A percentile compares a stretch with the other conserved stretches of the same genome.
phyloP scores from a whole-genome alignment of 495 filamentous ascomycete species.

The Geoglossum glabrum region DNA sequence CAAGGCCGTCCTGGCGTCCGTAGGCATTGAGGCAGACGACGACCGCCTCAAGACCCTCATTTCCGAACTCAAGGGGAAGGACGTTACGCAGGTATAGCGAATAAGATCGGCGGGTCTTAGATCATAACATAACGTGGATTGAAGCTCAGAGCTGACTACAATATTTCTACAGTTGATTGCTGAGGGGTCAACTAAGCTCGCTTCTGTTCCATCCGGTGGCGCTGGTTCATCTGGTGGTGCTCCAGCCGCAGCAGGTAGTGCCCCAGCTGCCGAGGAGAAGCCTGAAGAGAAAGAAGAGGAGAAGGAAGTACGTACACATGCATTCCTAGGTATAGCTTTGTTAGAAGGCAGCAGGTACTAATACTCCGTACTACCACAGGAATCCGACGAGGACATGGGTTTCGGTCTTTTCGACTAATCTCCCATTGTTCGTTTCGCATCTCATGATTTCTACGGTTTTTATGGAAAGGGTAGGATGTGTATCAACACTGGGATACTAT shows the following conservation, averaged over 20 bases:
- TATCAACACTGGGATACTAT: neutral
- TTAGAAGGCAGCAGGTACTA: conserved; percentile 11
- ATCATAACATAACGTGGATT: neutral
- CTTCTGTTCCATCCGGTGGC: conserved; percentile 90
- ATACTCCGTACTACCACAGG: conserved; percentile 23
- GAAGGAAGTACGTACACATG: conserved; percentile 37
- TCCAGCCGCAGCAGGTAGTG: conserved; percentile 46
- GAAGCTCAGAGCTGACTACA: conserved; percentile 8
- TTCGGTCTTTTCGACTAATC: conserved; percentile 98
- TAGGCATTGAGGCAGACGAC: conserved; percentile 84
- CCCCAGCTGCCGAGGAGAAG: conserved; percentile 47
- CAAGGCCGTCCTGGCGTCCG: conserved; percentile 77
- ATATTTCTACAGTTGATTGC: conserved; percentile 52
- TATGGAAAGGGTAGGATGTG: neutral
- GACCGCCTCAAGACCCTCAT: conserved; percentile 74
- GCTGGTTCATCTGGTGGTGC: conserved; percentile 42
- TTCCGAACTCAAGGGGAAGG: conserved; percentile 89
- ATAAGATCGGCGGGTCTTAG: neutral
- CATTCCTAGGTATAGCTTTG: neutral
- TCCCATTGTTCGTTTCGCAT: neutral
- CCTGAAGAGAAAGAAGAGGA: conserved; percentile 53
- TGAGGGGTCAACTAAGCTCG: conserved; percentile 81
- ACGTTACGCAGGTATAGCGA: conserved; percentile 80
- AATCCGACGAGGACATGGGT: conserved; percentile 99
- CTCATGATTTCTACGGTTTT: neutral